Conservation (phyloP, 257 asterid genomes). For the Lavandula angustifolia region DNA sequence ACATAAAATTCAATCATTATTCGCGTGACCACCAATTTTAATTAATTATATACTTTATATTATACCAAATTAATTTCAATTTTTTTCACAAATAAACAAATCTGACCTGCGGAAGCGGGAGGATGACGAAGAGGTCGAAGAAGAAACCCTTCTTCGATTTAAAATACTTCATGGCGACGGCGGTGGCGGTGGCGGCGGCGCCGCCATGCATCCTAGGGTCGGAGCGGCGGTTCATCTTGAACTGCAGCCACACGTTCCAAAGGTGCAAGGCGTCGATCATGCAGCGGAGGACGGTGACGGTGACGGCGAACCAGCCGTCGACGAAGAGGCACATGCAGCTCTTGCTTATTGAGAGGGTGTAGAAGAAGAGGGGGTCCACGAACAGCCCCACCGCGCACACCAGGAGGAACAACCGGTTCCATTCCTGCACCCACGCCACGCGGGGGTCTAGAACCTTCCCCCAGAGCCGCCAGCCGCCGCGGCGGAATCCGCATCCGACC, state of each 20-base stretch:
- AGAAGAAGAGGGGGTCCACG: constrained; percentile 84
- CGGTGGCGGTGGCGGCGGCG: neutral
- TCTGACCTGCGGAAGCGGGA: constrained; percentile 89
- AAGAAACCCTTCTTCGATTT: constrained; percentile 63
- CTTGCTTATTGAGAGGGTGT: constrained; percentile 76
- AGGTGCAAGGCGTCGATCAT: constrained; percentile 81
- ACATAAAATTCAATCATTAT: neutral
- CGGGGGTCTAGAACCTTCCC: constrained; percentile 62
- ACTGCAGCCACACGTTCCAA: constrained; percentile 89
- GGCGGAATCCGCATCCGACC: constrained; percentile 18
- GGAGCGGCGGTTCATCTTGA: constrained; percentile 48
- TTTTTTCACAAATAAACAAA: neutral
- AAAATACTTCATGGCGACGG: constrained; percentile 48
- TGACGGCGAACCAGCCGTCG: constrained; percentile 88
- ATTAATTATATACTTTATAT: neutral
- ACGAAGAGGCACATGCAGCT: constrained; percentile 79
- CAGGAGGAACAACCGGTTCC: constrained; percentile 82
- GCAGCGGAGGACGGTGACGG: constrained; percentile 85
- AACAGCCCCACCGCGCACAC: constrained; percentile 74
- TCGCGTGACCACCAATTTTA: neutral
- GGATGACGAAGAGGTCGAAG: constrained; percentile 83
- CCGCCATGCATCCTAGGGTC: constrained; percentile 19
- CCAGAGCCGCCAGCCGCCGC: constrained; percentile 37
- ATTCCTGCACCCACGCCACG: constrained; percentile 73
- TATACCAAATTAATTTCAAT: no score